These are phyloP conservation scores for Vanrija sp. DNA, from an alignment of 1,284 basidiomycete species.

Conservation along the genomic window DNA sequence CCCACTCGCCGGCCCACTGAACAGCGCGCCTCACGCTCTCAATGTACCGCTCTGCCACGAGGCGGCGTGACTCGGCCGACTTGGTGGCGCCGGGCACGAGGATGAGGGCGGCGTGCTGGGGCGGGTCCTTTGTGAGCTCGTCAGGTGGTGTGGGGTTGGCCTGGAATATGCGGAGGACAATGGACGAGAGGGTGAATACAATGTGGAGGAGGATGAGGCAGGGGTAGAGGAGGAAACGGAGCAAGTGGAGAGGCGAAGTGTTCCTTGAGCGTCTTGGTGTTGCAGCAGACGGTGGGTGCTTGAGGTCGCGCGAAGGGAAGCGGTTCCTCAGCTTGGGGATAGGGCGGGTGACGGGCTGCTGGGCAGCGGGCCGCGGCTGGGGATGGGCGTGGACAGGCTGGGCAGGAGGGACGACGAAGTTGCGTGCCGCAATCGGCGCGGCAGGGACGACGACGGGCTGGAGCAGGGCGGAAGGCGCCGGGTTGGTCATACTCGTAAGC, in stretches of 20 bases:
- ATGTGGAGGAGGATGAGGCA: constrained; percentile 33
- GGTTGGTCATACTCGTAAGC: neutral
- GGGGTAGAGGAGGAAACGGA: constrained; percentile 20
- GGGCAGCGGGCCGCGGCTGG: too few species aligned
- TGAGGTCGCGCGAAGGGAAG: too few species aligned
- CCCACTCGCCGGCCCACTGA: constrained; percentile 30
- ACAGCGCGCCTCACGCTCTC: constrained; percentile 27
- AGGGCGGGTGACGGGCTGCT: too few species aligned
- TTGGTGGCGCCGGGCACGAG: constrained; percentile 12
- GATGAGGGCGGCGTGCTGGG: constrained; percentile 21
- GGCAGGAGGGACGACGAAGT: too few species aligned
- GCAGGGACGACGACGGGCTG: too few species aligned
- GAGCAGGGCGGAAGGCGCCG: neutral
- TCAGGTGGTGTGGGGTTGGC: constrained; percentile 5
- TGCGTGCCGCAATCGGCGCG: too few species aligned
- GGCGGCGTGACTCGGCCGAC: neutral
- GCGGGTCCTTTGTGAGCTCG: constrained; percentile 12
- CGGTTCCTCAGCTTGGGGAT: too few species aligned
- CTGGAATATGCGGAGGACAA: constrained; percentile 33
- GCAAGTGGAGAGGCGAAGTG: neutral
- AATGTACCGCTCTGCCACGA: constrained; percentile 13
- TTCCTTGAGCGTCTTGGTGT: too few species aligned
- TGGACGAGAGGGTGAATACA: constrained; percentile 31
- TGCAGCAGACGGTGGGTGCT: too few species aligned
- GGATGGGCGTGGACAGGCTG: too few species aligned